Percentiles rank a stretch among this genome's conserved stretches.
Evolutionary conservation across 2,329 filamentous ascomycete genomes (phyloP).

Genomic region (Purpureocillium takamizusanense): DNA sequence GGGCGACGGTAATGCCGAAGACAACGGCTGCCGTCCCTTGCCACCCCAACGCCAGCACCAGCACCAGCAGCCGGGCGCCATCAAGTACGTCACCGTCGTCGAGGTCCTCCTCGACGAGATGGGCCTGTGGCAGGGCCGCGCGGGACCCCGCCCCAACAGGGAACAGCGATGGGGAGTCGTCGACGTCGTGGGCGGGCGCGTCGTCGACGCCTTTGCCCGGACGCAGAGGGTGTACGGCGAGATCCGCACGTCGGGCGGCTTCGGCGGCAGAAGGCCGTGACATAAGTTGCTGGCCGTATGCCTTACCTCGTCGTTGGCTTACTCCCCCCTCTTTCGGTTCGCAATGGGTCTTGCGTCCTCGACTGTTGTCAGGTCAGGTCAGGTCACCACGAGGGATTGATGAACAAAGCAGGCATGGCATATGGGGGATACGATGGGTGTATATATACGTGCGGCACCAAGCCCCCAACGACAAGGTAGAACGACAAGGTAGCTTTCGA

Average conservation of each 20-base stretch:
- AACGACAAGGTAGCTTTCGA: neutral
- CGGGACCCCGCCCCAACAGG: constrained; percentile 20
- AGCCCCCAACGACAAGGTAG: no score
- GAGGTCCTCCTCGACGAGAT: constrained; percentile 44
- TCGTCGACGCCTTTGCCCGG: constrained; percentile 29
- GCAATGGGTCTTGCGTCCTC: no score
- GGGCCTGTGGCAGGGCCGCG: constrained; percentile 31
- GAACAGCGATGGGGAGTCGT: constrained; percentile 48
- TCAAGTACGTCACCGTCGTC: constrained; percentile 30
- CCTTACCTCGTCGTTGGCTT: no score
- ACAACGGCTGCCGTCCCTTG: neutral
- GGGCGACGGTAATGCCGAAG: neutral
- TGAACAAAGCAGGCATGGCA: no score
- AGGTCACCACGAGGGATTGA: no score
- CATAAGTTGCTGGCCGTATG: no score
- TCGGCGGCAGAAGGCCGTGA: constrained; percentile 19
- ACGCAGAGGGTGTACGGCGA: constrained; percentile 9
- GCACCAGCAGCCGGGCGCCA: constrained; percentile 1
- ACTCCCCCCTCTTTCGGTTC: no score
- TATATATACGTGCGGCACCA: no score
- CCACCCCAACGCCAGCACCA: no score
- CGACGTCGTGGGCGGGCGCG: constrained; percentile 26
- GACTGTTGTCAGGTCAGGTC: no score
- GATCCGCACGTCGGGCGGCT: constrained; percentile 19
- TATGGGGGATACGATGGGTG: no score